Evolutionary conservation across 2,329 filamentous ascomycete species (phyloP).

Genomic region (Metarhizium humberi): DNA sequence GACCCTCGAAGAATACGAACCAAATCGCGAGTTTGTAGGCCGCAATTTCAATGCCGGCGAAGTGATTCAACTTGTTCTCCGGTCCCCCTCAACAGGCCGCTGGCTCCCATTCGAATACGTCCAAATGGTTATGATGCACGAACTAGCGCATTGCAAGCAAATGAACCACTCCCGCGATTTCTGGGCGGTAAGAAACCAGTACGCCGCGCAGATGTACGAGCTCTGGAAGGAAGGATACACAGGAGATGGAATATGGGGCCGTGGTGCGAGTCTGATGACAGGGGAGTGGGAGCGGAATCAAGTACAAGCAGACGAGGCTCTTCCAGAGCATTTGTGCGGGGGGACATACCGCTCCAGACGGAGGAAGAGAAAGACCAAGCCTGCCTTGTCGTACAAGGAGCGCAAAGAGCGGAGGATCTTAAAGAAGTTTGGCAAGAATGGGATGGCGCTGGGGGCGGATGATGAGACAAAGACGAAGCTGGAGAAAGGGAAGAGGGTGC

Average conservation of each 20-base stretch:
- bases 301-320: constrained; percentile 41
- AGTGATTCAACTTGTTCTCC: constrained; percentile 75
- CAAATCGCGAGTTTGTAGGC: constrained; percentile 75
- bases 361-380: constrained; percentile 45
- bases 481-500: constrained; percentile 54
- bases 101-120: constrained; percentile 81
- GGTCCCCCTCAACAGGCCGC: constrained; percentile 49
- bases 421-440: constrained; percentile 68
- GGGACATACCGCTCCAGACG: constrained; percentile 62
- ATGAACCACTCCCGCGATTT: constrained; percentile 84
- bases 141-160: constrained; percentile 79
- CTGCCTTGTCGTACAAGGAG: constrained; percentile 57
- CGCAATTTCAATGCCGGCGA: constrained; percentile 89
- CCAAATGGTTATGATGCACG: constrained; percentile 94
- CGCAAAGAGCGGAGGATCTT: constrained; percentile 61
- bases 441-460: constrained; percentile 60
- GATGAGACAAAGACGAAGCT: constrained; percentile 54
- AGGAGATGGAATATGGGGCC: constrained; percentile 77
- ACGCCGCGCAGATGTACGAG: constrained; percentile 58
- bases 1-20: constrained; percentile 71
- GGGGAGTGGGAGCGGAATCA: constrained; percentile 49
- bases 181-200: constrained; percentile 69
- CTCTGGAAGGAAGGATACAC: constrained; percentile 65
- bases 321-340: constrained; percentile 69
- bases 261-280: constrained; percentile 53